phyloP scores from a whole-genome alignment of 176 grass and related monocot genomes.

The Tuctoria greenei region DNA sequence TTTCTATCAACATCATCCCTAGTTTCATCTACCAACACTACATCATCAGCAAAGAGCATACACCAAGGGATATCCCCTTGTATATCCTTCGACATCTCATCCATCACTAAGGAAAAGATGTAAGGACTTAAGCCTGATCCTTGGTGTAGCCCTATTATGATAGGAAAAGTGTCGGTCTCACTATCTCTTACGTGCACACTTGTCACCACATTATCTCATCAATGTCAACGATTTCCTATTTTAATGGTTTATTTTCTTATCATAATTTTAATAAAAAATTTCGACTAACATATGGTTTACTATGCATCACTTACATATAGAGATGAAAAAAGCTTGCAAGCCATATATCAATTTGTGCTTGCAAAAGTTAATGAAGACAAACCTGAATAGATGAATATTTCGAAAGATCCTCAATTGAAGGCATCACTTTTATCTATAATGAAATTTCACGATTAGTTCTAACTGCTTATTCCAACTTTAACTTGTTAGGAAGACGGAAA shows the following conservation, averaged over 20 bases:
- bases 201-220: too few relatives aligned
- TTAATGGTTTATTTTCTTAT: not conserved
- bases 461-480: not conserved
- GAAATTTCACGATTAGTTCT: conserved; percentile 23
- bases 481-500: not conserved
- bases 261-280: not conserved
- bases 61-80: too few relatives aligned
- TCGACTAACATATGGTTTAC: not conserved
- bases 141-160: too few relatives aligned
- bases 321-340: not conserved
- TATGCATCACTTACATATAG: not conserved
- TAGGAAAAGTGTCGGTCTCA: too few relatives aligned
- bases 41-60: too few relatives aligned
- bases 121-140: too few relatives aligned
- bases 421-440: conserved; percentile 59
- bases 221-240: not conserved
- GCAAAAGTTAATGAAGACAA: conserved; percentile 30
- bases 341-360: conserved; percentile 9
- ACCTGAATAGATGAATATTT: conserved; percentile 78
- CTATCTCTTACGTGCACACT: too few relatives aligned
- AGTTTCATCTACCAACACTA: too few relatives aligned
- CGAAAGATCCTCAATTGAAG: conserved; percentile 72
- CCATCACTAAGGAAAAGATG: too few relatives aligned
- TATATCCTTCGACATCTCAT: too few relatives aligned
- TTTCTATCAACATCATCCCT: too few relatives aligned